These are phyloP conservation scores for Microcyclospora tardicrescens DNA, from an alignment of 2,329 filamentous ascomycete genomes.

Conservation along the genomic window DNA sequence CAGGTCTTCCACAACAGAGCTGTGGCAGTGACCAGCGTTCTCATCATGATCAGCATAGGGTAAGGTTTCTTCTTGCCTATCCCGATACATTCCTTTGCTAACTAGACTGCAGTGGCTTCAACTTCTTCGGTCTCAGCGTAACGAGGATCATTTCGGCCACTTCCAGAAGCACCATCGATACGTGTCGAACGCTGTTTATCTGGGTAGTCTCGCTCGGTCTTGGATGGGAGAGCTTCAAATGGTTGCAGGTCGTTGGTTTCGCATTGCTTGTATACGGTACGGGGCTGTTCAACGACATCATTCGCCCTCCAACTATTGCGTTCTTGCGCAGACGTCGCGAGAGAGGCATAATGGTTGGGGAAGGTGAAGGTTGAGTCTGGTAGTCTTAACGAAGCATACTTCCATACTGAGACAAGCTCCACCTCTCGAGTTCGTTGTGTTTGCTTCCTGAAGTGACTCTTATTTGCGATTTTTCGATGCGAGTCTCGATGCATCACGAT, in stretches of 20 bases:
- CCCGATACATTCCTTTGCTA: conserved; percentile 2
- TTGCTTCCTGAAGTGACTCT: too few species aligned
- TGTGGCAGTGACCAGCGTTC: conserved; percentile 62
- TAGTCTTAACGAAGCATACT: too few species aligned
- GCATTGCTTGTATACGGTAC: conserved; percentile 87
- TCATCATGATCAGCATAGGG: conserved; percentile 98
- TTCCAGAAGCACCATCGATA: conserved; percentile 90
- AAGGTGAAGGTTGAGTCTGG: too few species aligned
- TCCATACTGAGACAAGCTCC: too few species aligned
- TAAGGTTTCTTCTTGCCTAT: conserved; percentile 35
- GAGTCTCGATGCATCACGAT: too few species aligned
- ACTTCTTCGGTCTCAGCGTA: conserved; percentile 94
- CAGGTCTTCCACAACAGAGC: conserved; percentile 61
- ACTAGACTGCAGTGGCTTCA: conserved; percentile 60
- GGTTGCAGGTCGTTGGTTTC: conserved; percentile 85
- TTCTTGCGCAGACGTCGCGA: conserved; percentile 13
- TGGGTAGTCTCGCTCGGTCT: conserved; percentile 89
- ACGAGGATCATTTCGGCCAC: conserved; percentile 84
- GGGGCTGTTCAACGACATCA: conserved; percentile 88
- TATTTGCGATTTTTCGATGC: too few species aligned
- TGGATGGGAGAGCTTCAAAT: conserved; percentile 96
- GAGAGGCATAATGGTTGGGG: neutral
- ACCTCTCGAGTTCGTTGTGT: too few species aligned
- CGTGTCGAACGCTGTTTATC: conserved; percentile 93
- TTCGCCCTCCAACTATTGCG: conserved; percentile 52